phyloP scores from a whole-genome alignment of 768 basidiomycete genomes.

The Rhodosporidiobolus odoratus region DNA sequence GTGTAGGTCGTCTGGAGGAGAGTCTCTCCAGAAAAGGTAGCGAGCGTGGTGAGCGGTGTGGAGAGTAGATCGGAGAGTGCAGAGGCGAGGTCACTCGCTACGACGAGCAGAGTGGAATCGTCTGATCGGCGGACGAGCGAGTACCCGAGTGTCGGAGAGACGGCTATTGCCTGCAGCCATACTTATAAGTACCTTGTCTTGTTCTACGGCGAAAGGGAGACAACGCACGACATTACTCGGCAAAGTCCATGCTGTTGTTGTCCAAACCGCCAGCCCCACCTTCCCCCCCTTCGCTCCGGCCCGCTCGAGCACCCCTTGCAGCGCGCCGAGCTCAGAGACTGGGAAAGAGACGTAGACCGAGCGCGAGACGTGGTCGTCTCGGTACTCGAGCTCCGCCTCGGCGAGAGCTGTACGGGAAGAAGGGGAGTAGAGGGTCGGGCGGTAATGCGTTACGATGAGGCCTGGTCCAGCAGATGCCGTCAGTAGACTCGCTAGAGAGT shows the following conservation, averaged over 20 bases:
- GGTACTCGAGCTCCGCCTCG: slow-evolving; percentile 87
- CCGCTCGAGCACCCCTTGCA: slow-evolving; percentile 19
- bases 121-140: slow-evolving; percentile 49
- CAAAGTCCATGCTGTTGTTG: slow-evolving; percentile 95
- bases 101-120: slow-evolving; percentile 44
- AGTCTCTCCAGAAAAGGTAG: slow-evolving; percentile 46
- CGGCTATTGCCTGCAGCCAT: slow-evolving; percentile 77
- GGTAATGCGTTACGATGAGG: slow-evolving; percentile 74
- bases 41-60: slow-evolving; percentile 42
- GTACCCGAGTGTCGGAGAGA: slow-evolving; percentile 69
- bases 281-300: slow-evolving; percentile 22
- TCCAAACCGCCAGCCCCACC: slow-evolving; percentile 76
- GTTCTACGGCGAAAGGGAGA: too few relatives aligned
- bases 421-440: slow-evolving; percentile 91
- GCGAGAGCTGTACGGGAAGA: slow-evolving; percentile 90
- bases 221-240: slow-evolving; percentile 81
- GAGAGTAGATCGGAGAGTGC: slow-evolving; percentile 45
- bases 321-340: slow-evolving; percentile 46
- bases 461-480: slow-evolving; percentile 61
- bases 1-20: slow-evolving; percentile 61
- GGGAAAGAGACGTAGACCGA: slow-evolving; percentile 80
- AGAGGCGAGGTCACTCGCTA: slow-evolving; percentile 47
- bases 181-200: too few relatives aligned
- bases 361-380: slow-evolving; percentile 78
- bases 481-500: not conserved